Evolutionary conservation across 768 basidiomycete genomes (phyloP).

Genomic region (Russula virescens): DNA sequence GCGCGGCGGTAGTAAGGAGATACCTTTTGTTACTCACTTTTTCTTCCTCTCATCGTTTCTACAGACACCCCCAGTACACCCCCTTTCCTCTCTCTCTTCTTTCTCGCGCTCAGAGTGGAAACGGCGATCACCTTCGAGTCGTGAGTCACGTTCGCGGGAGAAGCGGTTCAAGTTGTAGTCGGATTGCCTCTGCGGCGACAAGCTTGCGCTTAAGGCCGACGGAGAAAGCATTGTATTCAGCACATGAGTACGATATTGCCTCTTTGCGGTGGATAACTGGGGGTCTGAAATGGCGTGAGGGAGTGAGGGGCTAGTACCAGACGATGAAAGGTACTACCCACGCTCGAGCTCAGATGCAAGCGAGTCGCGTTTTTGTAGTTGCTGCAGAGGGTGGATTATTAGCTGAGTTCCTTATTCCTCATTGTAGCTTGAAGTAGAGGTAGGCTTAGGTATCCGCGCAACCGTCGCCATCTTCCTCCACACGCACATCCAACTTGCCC

Average conservation of each 20-base stretch:
- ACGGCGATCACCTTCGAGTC: constrained; percentile 63
- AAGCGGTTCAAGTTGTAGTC: constrained; percentile 60
- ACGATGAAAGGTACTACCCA: constrained; percentile 33
- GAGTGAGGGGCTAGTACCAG: no score
- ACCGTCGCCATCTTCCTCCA: no score
- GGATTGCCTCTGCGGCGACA: constrained; percentile 51
- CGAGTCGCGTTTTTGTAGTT: constrained; percentile 54
- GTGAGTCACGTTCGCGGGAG: constrained; percentile 58
- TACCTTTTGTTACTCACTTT: constrained; percentile 42
- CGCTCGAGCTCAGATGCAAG: constrained; percentile 63
- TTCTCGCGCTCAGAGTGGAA: constrained; percentile 64
- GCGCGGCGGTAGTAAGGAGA: neutral
- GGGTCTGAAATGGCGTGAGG: constrained; percentile 42
- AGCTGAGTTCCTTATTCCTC: constrained; percentile 2
- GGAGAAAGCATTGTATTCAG: constrained; percentile 58
- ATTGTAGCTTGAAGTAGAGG: neutral
- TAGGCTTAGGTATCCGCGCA: no score
- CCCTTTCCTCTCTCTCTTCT: constrained; percentile 63
- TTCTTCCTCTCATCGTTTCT: constrained; percentile 45
- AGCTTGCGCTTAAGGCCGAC: constrained; percentile 66
- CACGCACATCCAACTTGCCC: no score
- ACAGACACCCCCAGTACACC: no score
- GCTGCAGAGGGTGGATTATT: constrained; percentile 23
- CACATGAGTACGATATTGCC: constrained; percentile 58
- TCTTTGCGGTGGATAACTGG: constrained; percentile 58